Conservation (phyloP, 108 stramenopile species). For the Cyclotella sp. region DNA sequence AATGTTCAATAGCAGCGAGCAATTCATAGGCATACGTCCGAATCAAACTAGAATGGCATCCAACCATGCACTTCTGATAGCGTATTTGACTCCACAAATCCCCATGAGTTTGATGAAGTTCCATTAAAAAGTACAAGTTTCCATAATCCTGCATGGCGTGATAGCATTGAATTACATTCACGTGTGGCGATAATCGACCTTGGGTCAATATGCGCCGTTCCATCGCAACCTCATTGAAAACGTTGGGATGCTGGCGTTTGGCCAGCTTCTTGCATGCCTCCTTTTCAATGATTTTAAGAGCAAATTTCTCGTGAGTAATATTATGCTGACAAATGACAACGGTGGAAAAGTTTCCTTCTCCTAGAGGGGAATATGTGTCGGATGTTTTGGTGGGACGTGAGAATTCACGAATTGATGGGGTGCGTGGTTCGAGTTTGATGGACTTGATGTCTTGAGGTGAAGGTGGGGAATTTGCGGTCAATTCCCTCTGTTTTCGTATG, state of each 20-base stretch:
- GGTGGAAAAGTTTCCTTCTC: slow-evolving; percentile 91
- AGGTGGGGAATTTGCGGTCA: slow-evolving; percentile 2
- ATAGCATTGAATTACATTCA: slow-evolving; percentile 80
- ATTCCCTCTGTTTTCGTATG: slow-evolving; percentile 36
- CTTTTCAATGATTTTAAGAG: slow-evolving; percentile 96
- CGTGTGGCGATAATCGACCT: slow-evolving; percentile 57
- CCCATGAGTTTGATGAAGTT: slow-evolving; percentile 79
- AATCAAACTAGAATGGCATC: slow-evolving; percentile 74
- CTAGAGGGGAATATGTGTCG: slow-evolving; percentile 63
- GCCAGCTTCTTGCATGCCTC: slow-evolving; percentile 86
- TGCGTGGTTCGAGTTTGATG: slow-evolving; percentile 60
- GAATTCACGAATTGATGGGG: slow-evolving; percentile 82
- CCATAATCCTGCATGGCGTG: slow-evolving; percentile 82
- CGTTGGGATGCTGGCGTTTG: slow-evolving; percentile 91
- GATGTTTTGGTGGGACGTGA: slow-evolving; percentile 70
- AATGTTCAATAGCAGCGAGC: slow-evolving; percentile 88
- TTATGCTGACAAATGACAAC: slow-evolving; percentile 84
- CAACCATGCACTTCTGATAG: slow-evolving; percentile 69
- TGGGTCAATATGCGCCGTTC: slow-evolving; percentile 89
- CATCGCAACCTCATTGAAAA: slow-evolving; percentile 97
- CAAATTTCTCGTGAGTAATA: slow-evolving; percentile 87
- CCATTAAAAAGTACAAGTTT: slow-evolving; percentile 88
- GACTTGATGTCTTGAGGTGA: slow-evolving; percentile 42
- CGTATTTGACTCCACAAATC: slow-evolving; percentile 91
- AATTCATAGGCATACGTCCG: slow-evolving; percentile 87